Conservation (phyloP, 106 monocot species). For the Posidonia australis region DNA sequence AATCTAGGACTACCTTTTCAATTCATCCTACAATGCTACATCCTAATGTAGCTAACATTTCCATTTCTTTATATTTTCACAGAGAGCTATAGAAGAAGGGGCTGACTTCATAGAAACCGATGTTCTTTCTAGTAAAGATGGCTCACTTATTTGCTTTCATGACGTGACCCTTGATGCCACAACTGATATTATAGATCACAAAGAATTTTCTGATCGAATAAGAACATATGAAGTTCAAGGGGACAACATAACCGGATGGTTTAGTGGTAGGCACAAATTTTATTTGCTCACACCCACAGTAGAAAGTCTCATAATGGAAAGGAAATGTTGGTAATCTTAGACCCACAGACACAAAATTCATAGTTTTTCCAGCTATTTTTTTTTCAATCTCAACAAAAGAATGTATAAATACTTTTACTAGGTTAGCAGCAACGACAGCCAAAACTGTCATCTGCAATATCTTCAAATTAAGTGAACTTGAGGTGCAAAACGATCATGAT, state of each 20-base stretch:
- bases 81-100: slow-evolving; percentile 79
- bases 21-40: neutral
- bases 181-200: slow-evolving; percentile 60
- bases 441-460: too few species aligned
- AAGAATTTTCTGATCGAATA: slow-evolving; percentile 49
- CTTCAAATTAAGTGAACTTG: too few species aligned
- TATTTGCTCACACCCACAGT: too few species aligned
- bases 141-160: slow-evolving; percentile 77
- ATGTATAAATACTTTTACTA: too few species aligned
- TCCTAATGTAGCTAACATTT: neutral
- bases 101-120: slow-evolving; percentile 94
- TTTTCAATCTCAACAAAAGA: too few species aligned
- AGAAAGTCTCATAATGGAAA: too few species aligned
- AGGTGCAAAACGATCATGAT: too few species aligned
- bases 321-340: too few species aligned
- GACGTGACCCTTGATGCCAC: slow-evolving; percentile 76
- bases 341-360: too few species aligned
- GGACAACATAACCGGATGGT: slow-evolving; percentile 50
- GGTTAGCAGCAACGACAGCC: too few species aligned
- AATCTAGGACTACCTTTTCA: neutral
- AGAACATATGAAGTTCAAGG: slow-evolving; percentile 79
- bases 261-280: slow-evolving; percentile 39
- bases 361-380: too few species aligned
- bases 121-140: slow-evolving; percentile 82
- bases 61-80: neutral